These are phyloP conservation scores for Erysimum cheiranthoides DNA, from an alignment of 345 rosid species.

Conservation along the genomic window DNA sequence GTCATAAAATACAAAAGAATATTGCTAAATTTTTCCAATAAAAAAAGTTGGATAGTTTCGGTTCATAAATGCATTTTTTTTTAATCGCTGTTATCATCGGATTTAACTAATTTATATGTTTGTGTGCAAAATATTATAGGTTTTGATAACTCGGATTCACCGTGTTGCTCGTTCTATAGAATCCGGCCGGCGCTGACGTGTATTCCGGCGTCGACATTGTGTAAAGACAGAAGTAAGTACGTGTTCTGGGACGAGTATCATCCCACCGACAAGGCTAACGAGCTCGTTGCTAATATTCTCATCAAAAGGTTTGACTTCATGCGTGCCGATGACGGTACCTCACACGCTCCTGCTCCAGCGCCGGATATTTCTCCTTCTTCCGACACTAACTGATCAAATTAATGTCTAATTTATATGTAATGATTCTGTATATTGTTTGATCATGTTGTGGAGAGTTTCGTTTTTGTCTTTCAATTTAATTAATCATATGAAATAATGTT, in stretches of 20 bases:
- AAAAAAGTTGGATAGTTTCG: not conserved
- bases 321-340: conserved; percentile 41
- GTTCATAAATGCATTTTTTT: not conserved
- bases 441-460: conserved; percentile 31
- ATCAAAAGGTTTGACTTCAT: conserved; percentile 72
- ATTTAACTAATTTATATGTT: conserved; percentile 1
- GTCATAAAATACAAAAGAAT: too few relatives aligned
- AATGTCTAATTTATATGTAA: not conserved
- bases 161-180: conserved; percentile 87
- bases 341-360: conserved; percentile 52
- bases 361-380: conserved; percentile 56
- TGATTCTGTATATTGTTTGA: conserved; percentile 28
- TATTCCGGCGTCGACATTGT: conserved; percentile 79
- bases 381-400: conserved; percentile 23
- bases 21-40: not conserved
- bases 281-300: conserved; percentile 81
- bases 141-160: conserved; percentile 76
- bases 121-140: conserved; percentile 48
- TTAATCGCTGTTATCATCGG: not conserved
- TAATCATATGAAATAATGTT: conserved; percentile 26
- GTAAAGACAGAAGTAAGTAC: conserved; percentile 83
- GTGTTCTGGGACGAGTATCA: conserved; percentile 99
- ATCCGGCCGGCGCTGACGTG: conserved; percentile 92
- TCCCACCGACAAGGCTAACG: conserved; percentile 82
- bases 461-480: conserved; percentile 14